Evolutionary conservation across 768 basidiomycete species (phyloP), one percentile per base, ranked within the genome.

Genomic region (Boletus reticulatus): DNA sequence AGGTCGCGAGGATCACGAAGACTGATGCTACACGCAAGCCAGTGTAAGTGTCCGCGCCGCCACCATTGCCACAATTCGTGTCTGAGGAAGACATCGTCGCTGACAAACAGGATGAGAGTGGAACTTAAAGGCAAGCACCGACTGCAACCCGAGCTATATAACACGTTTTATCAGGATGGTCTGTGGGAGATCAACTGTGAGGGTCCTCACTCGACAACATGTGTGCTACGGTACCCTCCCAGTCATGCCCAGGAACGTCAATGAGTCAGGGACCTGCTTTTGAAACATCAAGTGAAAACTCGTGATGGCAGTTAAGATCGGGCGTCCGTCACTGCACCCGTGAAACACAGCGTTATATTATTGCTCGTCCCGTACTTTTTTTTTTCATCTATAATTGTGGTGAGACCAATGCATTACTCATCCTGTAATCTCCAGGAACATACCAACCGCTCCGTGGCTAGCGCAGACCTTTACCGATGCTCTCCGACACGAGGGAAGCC

Each of bases 1-100:
- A 87, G 22, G 82, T 79, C 4, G 75, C 65, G 55, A 89, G 76
- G 64, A 93, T 83, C 62, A 94, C 76, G 72, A 93, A 93, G 59
- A 92, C 71, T 20, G 89, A 82, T 0, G 80, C 90, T 45, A 92
- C 76, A 5, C 91, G 82, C 43, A 93, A 73, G 32, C 75, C 68
- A 6, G 78, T 68, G 56, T 78, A 73, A 3, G 76, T 70, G 59
- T 81, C 70, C 19, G 75, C 74, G n/a, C 82, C 82, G 31, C 82
- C 80, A 17, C 80, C 81, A 8, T 71, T 64, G 43, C 79, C 78
- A 67, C 87, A 89, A 8, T 62, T n/a, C 20, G 24, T 6, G 29
- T 43, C 11, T 16, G 56, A 7, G 29, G 59, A 57, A 44, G 71
- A 69, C 69, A 73, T 71, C 10, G 29, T 36, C 24, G 31, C 27